A percentile compares a stretch with the other conserved stretches of the same genome.
phyloP scores from a whole-genome alignment of 257 asterid genomes.

The Penstemon davidsonii region DNA sequence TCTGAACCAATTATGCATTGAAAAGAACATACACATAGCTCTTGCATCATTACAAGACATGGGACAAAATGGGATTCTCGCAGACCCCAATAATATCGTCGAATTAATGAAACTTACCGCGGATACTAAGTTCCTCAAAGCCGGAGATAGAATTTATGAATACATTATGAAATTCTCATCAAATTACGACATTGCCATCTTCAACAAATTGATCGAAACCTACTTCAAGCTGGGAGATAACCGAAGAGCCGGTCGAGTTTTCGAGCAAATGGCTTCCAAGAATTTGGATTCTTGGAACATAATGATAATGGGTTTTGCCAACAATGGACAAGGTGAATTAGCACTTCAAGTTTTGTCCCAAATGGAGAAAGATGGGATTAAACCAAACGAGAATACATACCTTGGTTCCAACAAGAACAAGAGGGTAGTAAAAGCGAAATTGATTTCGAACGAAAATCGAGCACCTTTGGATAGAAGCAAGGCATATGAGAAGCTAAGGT shows the following conservation, averaged over 20 bases:
- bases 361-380: conserved; percentile 18
- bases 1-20: conserved; percentile 12
- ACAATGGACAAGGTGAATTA: conserved; percentile 31
- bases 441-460: not conserved
- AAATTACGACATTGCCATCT: conserved; percentile 21
- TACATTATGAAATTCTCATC: conserved; percentile 33
- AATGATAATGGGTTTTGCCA: conserved; percentile 32
- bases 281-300: conserved; percentile 38
- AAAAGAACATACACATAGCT: conserved; percentile 14
- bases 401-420: conserved; percentile 6
- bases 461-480: conserved; percentile 24
- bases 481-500: conserved; percentile 39
- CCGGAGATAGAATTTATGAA: conserved; percentile 34
- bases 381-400: conserved; percentile 29
- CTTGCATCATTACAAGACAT: conserved; percentile 30
- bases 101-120: conserved; percentile 29
- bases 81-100: conserved; percentile 22
- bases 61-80: conserved; percentile 22
- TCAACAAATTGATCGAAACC: conserved; percentile 33
- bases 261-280: conserved; percentile 38
- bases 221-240: conserved; percentile 33
- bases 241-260: conserved; percentile 40
- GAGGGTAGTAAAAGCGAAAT: not conserved
- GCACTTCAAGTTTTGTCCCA: conserved; percentile 34
- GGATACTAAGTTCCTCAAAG: conserved; percentile 19